phyloP scores from a whole-genome alignment of 495 filamentous ascomycete species.

The Aspergillus biplanus region DNA sequence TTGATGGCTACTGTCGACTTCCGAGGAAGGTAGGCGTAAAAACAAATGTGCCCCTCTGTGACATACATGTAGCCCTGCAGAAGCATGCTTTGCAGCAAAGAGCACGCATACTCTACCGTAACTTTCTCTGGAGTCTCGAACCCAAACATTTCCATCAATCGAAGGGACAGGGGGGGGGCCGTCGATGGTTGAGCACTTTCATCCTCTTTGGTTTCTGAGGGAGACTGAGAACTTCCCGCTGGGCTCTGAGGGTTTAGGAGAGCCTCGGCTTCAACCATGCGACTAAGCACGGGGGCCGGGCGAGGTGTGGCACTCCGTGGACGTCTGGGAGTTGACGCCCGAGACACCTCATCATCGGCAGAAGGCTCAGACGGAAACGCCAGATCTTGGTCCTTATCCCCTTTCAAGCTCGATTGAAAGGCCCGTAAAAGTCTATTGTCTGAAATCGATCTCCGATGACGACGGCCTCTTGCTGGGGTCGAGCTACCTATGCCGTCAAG shows the following conservation, averaged over 20 bases:
- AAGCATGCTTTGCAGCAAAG: conserved; percentile 88
- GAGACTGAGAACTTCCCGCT: conserved; percentile 25
- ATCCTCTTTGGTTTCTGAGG: conserved; percentile 25
- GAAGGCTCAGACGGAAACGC: conserved; percentile 23
- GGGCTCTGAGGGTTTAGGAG: conserved; percentile 53
- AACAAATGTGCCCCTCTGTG: conserved; percentile 89
- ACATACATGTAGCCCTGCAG: conserved; percentile 98
- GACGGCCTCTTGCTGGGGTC: conserved; percentile 39
- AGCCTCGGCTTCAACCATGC: conserved; percentile 81
- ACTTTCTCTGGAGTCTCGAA: conserved; percentile 85
- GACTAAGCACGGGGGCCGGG: conserved; percentile 74
- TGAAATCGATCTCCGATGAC: conserved; percentile 61
- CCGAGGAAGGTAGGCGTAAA: conserved; percentile 94
- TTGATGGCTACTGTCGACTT: conserved; percentile 81
- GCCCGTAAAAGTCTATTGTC: conserved; percentile 64
- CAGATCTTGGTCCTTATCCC: conserved; percentile 20
- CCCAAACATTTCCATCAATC: conserved; percentile 85
- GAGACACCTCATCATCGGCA: conserved; percentile 24
- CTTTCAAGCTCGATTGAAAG: conserved; percentile 54
- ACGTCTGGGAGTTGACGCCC: conserved; percentile 28
- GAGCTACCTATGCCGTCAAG: conserved; percentile 5
- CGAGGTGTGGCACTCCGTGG: conserved; percentile 49
- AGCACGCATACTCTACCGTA: conserved; percentile 90
- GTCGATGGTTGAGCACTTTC: conserved; percentile 30
- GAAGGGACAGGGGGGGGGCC: conserved; percentile 59